Evolutionary conservation across 2,329 filamentous ascomycete genomes (phyloP), one percentile per base, ranked within the genome.

Genomic region (Berkeleyomyces rouxiae): DNA sequence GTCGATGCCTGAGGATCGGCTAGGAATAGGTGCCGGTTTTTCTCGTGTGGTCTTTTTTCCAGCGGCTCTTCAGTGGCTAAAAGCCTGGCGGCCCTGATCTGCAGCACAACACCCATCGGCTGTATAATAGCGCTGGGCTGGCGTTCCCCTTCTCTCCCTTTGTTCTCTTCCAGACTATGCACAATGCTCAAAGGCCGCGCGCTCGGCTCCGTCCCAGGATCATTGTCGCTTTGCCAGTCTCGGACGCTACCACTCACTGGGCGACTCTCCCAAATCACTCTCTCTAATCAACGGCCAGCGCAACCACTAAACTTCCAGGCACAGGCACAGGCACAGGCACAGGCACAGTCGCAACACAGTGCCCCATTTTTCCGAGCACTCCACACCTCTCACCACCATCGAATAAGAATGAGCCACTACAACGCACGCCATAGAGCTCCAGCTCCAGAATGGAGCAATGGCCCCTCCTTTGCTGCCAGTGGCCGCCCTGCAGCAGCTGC

Each of bases 371-470:
- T 57, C 58, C 16, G 46, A 51, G 33, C 47, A 62, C 57, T 61
- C 51, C 57, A 58, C 63, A 59, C 47, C 62, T 57, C 46, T 40
- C 39, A 43, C 11, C 49, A 36, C 40, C 47, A 31, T 51, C 57
- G 51, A 61, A 46, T 61, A 6, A 58, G 39, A 58, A 62, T 62
- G 61, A 11, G 49, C 33, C 39, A 43, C 43, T 55, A 40, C 33
- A 31, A 39, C 23, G 63, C 60, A 62, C 63, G 61, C 63, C 60
- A 65, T 65, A 57, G 5, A 53, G 49, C 49, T 53, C 36, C 49
- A 36, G 49, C 49, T 53, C 49, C 49, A 53, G 33, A 36, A 53
- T 36, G 33, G 49, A 53, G 49, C 49, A 53, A 11, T 53, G 49
- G 49, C 49, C 49, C 49, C 49, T 36, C 49, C 36, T 46, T 49